Base-by-base conservation (phyloP, 1,139 yeast genomes). In the Taiozyma sp. region DNA sequence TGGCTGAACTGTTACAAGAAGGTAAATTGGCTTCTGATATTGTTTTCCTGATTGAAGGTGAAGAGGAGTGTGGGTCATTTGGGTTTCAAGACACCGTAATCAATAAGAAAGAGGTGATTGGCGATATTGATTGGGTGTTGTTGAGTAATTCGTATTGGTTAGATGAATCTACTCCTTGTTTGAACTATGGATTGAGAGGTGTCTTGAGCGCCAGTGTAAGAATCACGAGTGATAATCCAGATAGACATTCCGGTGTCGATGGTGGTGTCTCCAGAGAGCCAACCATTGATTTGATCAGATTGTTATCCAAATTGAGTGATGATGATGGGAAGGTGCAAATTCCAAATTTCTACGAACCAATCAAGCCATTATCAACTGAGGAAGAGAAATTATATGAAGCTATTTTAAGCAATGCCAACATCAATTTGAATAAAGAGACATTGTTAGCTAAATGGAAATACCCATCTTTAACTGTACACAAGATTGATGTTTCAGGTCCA, bases 221-320 rank as follows among this genome's bases (percentile, higher is more conserved):
- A 41, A 75, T 93, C 16, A 72, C 74, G 49, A 83, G 91, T 47
- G 89, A 81, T 53, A 77, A 76, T 54, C 96, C 96, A 1, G 98
- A 93, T 68, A 74, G 96, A 54, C 99, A 93, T 63, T 89, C 97
- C 0, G 99, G 99, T 54, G 95, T 93, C 16, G 96, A 91, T 68
- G 99, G 99, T 45, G 99, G 98, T 53, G 84, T 86, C 10, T 80
- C 81, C 59, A 76, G 86, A 52, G 99, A 93, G 60, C 98, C 99
- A 2, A 83, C 95, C 0, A 80, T 88, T 72, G 98, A 93, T 63
- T 69, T 93, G 64, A 77, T 91, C 47, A 85, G 84, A 53, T 63
- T 91, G 19, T 69, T 91, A 40, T 77, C 93, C 9, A 77, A 79
- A 49, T 71, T 90, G 50, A 77, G 83, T 43, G 78, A 78, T 60